Percentiles rank a stretch among this genome's conserved stretches.
These are phyloP conservation scores for Helichrysum umbraculigerum DNA, from an alignment of 129 eudicot species.

Conservation along the genomic window DNA sequence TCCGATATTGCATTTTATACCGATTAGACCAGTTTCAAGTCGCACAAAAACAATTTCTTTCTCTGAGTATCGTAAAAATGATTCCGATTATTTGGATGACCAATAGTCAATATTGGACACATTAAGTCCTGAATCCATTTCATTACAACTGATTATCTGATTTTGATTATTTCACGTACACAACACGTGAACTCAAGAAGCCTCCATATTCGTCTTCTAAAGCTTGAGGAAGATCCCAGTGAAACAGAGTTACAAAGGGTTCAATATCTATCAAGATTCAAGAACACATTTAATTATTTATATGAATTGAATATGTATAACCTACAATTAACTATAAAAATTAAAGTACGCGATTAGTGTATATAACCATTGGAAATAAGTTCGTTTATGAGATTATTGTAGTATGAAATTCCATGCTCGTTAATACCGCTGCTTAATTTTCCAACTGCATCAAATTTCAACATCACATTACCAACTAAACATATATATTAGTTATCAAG, in stretches of 20 bases:
- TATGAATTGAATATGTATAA: not conserved
- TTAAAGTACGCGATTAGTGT: not conserved
- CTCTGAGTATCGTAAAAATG: too few relatives aligned
- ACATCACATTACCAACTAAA: not conserved
- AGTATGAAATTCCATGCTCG: constrained; percentile 55
- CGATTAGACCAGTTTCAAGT: too few relatives aligned
- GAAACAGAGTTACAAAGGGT: constrained; percentile 66
- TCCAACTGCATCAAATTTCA: constrained; percentile 45
- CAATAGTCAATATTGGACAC: too few relatives aligned
- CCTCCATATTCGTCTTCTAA: constrained; percentile 74
- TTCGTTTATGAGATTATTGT: constrained; percentile 57
- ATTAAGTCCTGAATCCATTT: too few relatives aligned
- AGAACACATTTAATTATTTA: not conserved
- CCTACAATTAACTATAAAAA: not conserved
- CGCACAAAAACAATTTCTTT: too few relatives aligned
- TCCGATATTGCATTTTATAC: too few relatives aligned
- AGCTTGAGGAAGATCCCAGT: constrained; percentile 71
- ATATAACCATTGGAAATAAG: constrained; percentile 40
- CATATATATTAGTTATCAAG: not conserved
- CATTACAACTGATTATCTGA: too few relatives aligned
- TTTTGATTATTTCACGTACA: constrained; percentile 36
- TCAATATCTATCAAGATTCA: constrained; percentile 37
- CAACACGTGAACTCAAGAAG: constrained; percentile 46
- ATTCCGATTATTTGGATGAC: too few relatives aligned
- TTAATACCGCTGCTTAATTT: constrained; percentile 52